Base-by-base conservation (phyloP, 192 early-diverging fungal species). In the Rhizoclosmatium sp. region DNA sequence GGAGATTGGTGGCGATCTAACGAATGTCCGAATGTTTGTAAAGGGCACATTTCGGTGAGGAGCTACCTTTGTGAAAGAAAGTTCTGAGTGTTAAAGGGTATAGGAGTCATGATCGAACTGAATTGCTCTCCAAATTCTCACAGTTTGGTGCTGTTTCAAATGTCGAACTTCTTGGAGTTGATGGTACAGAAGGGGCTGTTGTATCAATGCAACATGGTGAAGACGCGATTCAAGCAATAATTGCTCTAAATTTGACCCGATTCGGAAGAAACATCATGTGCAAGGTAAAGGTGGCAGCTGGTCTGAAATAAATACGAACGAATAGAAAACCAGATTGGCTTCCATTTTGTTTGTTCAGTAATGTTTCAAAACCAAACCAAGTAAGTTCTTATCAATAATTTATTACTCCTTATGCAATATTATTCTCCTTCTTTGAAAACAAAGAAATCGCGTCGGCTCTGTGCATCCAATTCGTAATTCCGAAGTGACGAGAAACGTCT, bases 41-140 rank as follows among this genome's bases (percentile, higher is more conserved):
- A 61, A 75, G 59, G 73, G 73, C 12, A 23, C 10, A 42, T 75
- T 75, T 61, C 21, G 21, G 40, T 19, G 49, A 9, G 23, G 31
- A 31, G 31, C 31, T 31, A n/a, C 31, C 31, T 31, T 31, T 31
- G 31, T 31, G 19, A n/a, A 39, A 73, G 2, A 21, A 73, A 41
- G 71, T 31, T 59, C 14, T 19, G 40, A 31, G 31, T 31, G 31
- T 31, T 31, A 0, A 31, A 31, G 31, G 31, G 31, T 31, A 31
- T 31, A 31, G 31, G 31, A 31, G 16, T 54, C 16, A 16, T 16
- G 51, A 54, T 54, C 51, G 51, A 54, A 59, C 1, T 7, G 73
- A 75, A 19, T 62, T 75, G 16, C 9, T 58, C 7, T 58, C 4
- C 59, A 61, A 23, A 59, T 72, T 60, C 40, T 31, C 58, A 59